Base-by-base conservation (phyloP, 306 rosid species). In the Sechiopsis laciniata region DNA sequence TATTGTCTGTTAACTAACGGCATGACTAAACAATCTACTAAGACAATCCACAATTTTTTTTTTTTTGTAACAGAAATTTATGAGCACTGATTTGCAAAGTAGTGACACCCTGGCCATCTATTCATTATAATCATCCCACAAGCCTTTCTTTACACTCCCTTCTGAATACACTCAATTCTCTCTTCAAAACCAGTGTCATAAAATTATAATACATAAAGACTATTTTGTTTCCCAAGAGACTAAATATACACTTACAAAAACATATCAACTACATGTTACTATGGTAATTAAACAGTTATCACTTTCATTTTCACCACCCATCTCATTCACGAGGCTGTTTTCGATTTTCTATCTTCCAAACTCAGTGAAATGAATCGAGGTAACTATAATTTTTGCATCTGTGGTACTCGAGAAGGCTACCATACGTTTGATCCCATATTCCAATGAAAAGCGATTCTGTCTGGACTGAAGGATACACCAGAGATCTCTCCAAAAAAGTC, bases 401-500 rank as follows among this genome's bases (percentile, higher is more conserved):
- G 7, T 85, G 87, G 77, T 82, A 88, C 86, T 91, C 96, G 10
- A 91, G 90, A 56, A 91, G 96, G 80, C 97, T 87, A 76, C 97
- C 93, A 50, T 89, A 89, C 15, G 91, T 89, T 56, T 91, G 97
- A 81, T 91, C 93, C 93, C 91, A 89, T 26, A 87, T 90, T 40
- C 97, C 97, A 0, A 91, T 73, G 58, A 91, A 91, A 42, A 91
- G 96, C 0, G 96, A 87, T 75, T 91, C 96, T 0, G 79, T 91
- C 97, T 0, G 97, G 97, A 84, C 97, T 91, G 84, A 91, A 89
- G n/a, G 97, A 89, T 71, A 91, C 81, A 55, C 97, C 96, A 20
- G 97, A 87, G 78, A 91, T 84, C 87, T 91, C 97, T 55, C 97
- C 97, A 29, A 91, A 91, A 79, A 91, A 91, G 80, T 89, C 93